Percentiles rank a stretch among this genome's conserved stretches.
phyloP scores from a whole-genome alignment of 2,329 filamentous ascomycete genomes.

The Hypoxylon sp. region DNA sequence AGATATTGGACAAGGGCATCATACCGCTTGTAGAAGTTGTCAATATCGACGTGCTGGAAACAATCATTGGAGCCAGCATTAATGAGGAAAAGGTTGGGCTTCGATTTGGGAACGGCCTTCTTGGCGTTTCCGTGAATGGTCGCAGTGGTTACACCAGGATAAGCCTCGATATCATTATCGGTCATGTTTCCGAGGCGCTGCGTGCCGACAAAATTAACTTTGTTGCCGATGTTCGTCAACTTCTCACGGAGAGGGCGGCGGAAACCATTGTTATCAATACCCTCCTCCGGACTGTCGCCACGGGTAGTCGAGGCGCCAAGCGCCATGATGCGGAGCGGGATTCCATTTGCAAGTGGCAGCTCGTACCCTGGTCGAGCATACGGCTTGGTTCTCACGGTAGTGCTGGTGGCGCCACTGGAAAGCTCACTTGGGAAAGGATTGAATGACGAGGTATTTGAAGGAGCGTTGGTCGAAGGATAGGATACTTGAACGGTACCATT shows the following conservation, averaged over 20 bases:
- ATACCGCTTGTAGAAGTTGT: slow-evolving; percentile 55
- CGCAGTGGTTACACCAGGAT: slow-evolving; percentile 52
- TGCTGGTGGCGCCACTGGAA: slow-evolving; percentile 32
- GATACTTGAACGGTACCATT: slow-evolving; percentile 46
- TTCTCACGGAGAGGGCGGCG: slow-evolving; percentile 56
- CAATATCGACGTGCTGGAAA: slow-evolving; percentile 53
- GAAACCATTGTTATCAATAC: slow-evolving; percentile 55
- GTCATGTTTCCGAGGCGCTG: slow-evolving; percentile 55
- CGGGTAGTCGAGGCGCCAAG: slow-evolving; percentile 55
- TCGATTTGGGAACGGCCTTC: slow-evolving; percentile 50
- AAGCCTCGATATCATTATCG: slow-evolving; percentile 56
- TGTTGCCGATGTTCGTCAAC: slow-evolving; percentile 53
- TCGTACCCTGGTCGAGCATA: slow-evolving; percentile 53
- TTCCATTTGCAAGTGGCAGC: slow-evolving; percentile 52
- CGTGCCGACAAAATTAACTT: slow-evolving; percentile 56
- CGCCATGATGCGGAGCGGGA: slow-evolving; percentile 55
- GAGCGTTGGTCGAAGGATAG: slow-evolving; percentile 40
- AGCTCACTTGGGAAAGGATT: slow-evolving; percentile 47
- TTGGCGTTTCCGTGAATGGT: slow-evolving; percentile 53
- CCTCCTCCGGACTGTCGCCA: slow-evolving; percentile 53
- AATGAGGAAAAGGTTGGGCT: slow-evolving; percentile 56
- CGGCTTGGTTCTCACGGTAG: slow-evolving; percentile 49
- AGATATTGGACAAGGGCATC: slow-evolving; percentile 54
- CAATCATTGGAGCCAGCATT: slow-evolving; percentile 58
- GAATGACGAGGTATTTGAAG: slow-evolving; percentile 39